Conservation (phyloP, 495 filamentous ascomycete genomes). For the Jackrogersella multiformis region DNA sequence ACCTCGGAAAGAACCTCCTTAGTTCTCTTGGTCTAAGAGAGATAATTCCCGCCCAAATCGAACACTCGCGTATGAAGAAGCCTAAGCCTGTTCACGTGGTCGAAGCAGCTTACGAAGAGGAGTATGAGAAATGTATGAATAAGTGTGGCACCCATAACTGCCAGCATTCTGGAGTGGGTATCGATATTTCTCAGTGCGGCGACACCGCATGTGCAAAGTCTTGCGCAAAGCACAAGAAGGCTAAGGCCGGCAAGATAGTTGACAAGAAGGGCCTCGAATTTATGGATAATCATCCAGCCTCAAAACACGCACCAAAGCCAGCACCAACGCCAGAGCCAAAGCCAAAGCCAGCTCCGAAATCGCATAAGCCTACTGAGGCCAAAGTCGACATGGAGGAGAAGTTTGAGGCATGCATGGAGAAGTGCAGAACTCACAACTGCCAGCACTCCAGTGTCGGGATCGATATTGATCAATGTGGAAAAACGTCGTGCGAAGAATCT, state of each 20-base stretch:
- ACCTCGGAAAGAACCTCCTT: background rate
- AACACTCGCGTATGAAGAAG: background rate
- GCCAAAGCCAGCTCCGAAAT: background rate
- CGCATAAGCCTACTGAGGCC: background rate
- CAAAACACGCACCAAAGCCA: background rate
- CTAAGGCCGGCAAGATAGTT: background rate
- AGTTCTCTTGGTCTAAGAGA: conserved; percentile 4
- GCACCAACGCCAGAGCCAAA: background rate
- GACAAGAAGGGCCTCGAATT: background rate
- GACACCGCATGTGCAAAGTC: conserved; percentile 8
- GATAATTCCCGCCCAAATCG: background rate
- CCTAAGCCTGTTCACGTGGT: background rate
- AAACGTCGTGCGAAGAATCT: conserved; percentile 7
- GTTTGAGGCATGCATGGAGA: conserved; percentile 11
- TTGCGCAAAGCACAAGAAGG: conserved; percentile 11
- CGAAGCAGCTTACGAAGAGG: background rate
- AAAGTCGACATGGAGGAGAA: background rate
- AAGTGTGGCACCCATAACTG: conserved; percentile 22
- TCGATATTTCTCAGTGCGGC: conserved; percentile 15
- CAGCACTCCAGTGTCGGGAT: conserved; percentile 15
- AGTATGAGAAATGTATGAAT: background rate
- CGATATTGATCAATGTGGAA: conserved; percentile 15
- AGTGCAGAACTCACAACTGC: conserved; percentile 30
- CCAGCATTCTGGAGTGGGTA: conserved; percentile 11
- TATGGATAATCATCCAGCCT: background rate